Conservation (phyloP, 768 basidiomycete species). For the Suillus clintonianus region DNA sequence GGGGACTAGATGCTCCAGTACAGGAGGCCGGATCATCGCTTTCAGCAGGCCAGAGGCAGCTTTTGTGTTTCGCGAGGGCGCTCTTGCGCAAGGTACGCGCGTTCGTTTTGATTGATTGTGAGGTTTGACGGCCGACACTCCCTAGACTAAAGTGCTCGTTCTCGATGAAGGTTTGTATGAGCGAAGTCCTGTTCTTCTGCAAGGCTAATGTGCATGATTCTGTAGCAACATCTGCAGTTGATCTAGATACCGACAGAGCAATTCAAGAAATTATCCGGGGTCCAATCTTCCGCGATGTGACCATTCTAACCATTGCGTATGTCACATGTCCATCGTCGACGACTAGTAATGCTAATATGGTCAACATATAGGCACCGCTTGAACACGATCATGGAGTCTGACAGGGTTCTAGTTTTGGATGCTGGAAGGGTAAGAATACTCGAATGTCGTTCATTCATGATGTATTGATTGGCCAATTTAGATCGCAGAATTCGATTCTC, state of each 20-base stretch:
- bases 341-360: conserved; percentile 1
- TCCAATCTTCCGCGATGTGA: conserved; percentile 72
- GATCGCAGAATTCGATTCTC: conserved; percentile 82
- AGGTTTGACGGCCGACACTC: background rate
- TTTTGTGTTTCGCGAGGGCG: conserved; percentile 88
- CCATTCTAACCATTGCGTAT: conserved; percentile 86
- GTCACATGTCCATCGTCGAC: conserved; percentile 20
- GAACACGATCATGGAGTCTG: conserved; percentile 83
- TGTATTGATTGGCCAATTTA: conserved; percentile 17
- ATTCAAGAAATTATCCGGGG: conserved; percentile 89
- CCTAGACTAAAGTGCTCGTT: conserved; percentile 80
- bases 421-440: conserved; percentile 57
- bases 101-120: background rate
- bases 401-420: conserved; percentile 80
- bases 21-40: conserved; percentile 81
- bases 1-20: conserved; percentile 71
- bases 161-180: conserved; percentile 78
- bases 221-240: conserved; percentile 84
- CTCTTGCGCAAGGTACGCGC: conserved; percentile 65
- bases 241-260: conserved; percentile 85
- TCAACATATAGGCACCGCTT: conserved; percentile 59
- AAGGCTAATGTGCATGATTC: conserved; percentile 4
- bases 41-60: conserved; percentile 82
- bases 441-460: background rate
- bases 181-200: background rate